phyloP scores from a whole-genome alignment of 78 protist species.

The Dictyostelium discoideum region DNA sequence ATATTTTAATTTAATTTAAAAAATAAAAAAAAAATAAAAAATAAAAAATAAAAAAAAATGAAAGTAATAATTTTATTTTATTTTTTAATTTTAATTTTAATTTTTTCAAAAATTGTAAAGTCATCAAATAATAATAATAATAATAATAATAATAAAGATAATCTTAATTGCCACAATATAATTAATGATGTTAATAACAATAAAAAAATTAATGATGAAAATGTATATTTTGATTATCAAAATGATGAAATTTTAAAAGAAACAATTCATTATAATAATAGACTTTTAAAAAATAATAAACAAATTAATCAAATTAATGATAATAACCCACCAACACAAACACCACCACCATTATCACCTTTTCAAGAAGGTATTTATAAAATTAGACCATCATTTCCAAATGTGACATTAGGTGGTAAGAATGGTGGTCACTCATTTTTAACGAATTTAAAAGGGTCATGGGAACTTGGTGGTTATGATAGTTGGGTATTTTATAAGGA shows the following conservation, averaged over 20 bases:
- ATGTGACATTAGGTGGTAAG: slow-evolving; percentile 1
- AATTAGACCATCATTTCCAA: neutral
- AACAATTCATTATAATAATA: neutral
- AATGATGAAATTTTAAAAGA: neutral
- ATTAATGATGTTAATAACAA: neutral
- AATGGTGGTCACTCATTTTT: slow-evolving; percentile 8
- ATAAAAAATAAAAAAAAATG: neutral
- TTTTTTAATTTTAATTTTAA: neutral
- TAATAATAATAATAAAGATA: neutral
- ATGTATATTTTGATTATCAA: neutral
- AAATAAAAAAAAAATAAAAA: no score
- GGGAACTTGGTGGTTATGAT: slow-evolving; percentile 46
- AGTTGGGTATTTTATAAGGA: neutral
- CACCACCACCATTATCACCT: neutral
- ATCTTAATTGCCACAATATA: neutral
- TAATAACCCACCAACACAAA: neutral
- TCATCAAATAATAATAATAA: neutral
- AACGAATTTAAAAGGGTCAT: neutral
- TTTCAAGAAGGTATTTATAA: neutral
- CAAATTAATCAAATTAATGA: neutral
- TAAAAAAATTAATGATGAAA: neutral
- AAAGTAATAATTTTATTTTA: neutral
- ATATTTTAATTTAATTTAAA: no score
- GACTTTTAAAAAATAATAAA: neutral
- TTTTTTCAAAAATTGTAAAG: neutral